phyloP scores from a whole-genome alignment of 2,329 filamentous ascomycete species.

The Hypoxylon sp. region DNA sequence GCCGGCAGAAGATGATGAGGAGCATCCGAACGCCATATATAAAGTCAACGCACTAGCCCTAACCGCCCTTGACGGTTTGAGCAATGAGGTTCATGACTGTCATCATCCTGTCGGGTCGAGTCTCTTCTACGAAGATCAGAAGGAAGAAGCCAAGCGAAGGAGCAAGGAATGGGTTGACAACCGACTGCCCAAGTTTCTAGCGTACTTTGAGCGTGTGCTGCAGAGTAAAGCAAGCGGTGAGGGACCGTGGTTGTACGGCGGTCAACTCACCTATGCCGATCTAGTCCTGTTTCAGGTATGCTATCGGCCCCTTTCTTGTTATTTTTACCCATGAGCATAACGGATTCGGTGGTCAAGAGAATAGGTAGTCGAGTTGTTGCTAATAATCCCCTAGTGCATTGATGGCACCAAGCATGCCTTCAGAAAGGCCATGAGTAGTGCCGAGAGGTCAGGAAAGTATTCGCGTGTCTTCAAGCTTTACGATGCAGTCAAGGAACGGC shows the following conservation, averaged over 20 bases:
- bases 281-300: conserved; percentile 75
- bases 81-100: conserved; percentile 76
- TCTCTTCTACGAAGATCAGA: conserved; percentile 79
- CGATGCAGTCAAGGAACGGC: conserved; percentile 67
- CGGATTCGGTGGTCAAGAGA: no score
- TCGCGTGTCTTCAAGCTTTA: conserved; percentile 70
- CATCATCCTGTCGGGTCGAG: conserved; percentile 73
- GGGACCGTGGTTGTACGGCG: conserved; percentile 72
- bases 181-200: conserved; percentile 76
- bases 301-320: background rate
- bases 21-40: conserved; percentile 57
- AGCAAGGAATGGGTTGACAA: conserved; percentile 65
- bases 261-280: conserved; percentile 74
- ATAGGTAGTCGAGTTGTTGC: background rate
- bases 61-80: conserved; percentile 75
- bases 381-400: conserved; percentile 52
- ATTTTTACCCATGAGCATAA: no score
- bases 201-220: conserved; percentile 74
- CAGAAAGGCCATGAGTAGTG: conserved; percentile 68
- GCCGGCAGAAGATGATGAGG: conserved; percentile 51
- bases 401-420: conserved; percentile 73
- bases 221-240: conserved; percentile 64
- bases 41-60: conserved; percentile 70
- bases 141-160: conserved; percentile 67
- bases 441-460: conserved; percentile 66